Base-by-base conservation (phyloP, 2,329 filamentous ascomycete species). In the Sporothrix inflata region DNA sequence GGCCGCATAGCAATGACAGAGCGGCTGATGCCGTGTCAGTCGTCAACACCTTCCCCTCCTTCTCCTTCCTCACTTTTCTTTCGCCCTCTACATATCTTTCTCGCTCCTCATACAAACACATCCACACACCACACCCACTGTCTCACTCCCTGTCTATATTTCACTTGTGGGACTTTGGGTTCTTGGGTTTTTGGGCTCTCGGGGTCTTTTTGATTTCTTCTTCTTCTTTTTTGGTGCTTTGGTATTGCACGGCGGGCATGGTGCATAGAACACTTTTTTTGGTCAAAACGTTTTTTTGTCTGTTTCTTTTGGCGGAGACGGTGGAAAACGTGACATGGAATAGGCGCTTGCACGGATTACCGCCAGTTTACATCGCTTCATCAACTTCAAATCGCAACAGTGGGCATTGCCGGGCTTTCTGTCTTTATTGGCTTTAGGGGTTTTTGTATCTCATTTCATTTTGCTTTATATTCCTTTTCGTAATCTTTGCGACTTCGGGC, bases 1-100 rank as follows among this genome's bases (percentile, higher is more conserved):
- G 9, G 65, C 72, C n/a, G 70, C 47, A 24, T 73, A 73, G 60
- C n/a, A 34, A 55, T 71, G 65, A 67, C 45, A 53, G 65, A 51
- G 42, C 19, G 65, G 65, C 45, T 24, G 65, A 49, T 24, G 45
- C 27, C 27, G 24, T 34, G 7, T 27, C 19, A 38, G 45, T 45
- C 65, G 8, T 53, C 11, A 16, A 40, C n/a, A 11, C 8, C 14
- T 14, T 11, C 16, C 5, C 16, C 9, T 16, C 8, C 11, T 2
- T 27, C 19, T 38, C 24, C 8, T 5, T 30, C 6, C 27, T 34
- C 6, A 45, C 21, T 34, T n/a, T 3, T 14, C 21, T 27, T 2
- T 21, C 14, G 55, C 24, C 40, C 65, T 38, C n/a, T 69, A 4
- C 61, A 11, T 66, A 2, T 47, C 61, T 16, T 21, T 34, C 9